These are phyloP conservation scores for Vigna nakashimae DNA, from an alignment of 306 rosid species.

Conservation along the genomic window DNA sequence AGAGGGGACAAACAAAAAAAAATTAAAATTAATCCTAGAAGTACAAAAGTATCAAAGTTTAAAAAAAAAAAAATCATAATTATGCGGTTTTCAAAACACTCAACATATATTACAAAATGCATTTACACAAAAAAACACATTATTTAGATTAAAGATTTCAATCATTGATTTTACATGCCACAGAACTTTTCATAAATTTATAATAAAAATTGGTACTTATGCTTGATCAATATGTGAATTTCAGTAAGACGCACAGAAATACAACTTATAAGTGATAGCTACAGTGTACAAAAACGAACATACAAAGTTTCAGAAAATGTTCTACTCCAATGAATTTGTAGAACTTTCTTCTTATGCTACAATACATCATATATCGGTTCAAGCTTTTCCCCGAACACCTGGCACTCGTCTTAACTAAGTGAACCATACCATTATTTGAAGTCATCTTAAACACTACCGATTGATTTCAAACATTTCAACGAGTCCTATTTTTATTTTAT, in stretches of 20 bases:
- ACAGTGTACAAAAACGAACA: conserved; percentile 21
- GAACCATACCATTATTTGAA: conserved; percentile 1
- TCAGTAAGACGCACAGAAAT: neutral
- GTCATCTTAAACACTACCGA: neutral
- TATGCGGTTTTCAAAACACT: neutral
- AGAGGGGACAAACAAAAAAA: neutral
- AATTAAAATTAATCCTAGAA: neutral
- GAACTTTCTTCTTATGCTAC: neutral
- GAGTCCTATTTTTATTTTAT: neutral
- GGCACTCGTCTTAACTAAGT: conserved; percentile 13
- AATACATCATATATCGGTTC: conserved; percentile 22
- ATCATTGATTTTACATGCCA: neutral
- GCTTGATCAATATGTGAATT: neutral
- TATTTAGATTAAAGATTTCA: neutral
- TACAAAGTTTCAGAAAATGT: conserved; percentile 21
- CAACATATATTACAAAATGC: neutral
- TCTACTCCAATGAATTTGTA: neutral
- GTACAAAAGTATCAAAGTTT: neutral
- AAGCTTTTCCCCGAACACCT: conserved; percentile 42
- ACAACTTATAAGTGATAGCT: neutral
- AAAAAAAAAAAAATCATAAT: neutral
- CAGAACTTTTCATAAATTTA: neutral
- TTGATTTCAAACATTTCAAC: conserved; percentile 2
- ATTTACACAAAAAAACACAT: neutral
- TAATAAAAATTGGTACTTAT: neutral